phyloP scores from a whole-genome alignment of 495 filamentous ascomycete genomes.

The Penicillium simplicissimum region DNA sequence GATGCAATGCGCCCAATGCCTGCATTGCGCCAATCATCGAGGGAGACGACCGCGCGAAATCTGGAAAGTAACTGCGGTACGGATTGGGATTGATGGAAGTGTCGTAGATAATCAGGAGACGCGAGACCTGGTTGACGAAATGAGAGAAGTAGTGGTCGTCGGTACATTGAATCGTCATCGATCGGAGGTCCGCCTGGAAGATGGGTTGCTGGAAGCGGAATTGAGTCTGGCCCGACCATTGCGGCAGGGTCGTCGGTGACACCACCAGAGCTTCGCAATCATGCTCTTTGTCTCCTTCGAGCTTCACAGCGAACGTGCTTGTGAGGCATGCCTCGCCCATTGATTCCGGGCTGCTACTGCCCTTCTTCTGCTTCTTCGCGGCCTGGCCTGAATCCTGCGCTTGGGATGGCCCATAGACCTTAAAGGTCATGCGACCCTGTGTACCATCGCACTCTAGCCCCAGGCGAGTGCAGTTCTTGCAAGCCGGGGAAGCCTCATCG shows the following conservation, averaged over 20 bases:
- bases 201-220: constrained; percentile 34
- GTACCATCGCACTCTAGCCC: constrained; percentile 43
- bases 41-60: constrained; percentile 38
- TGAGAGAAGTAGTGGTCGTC: constrained; percentile 41
- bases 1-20: constrained; percentile 44
- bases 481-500: constrained; percentile 45
- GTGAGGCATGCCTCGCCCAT: constrained; percentile 14
- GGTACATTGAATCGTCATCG: constrained; percentile 28
- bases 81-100: constrained; percentile 39
- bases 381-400: constrained; percentile 17
- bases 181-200: constrained; percentile 20
- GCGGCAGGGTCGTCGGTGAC: constrained; percentile 25
- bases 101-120: constrained; percentile 43
- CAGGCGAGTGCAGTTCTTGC: constrained; percentile 43
- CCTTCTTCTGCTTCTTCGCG: constrained; percentile 28
- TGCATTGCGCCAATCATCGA: constrained; percentile 47
- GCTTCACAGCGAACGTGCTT: constrained; percentile 17
- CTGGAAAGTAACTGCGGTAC: constrained; percentile 39
- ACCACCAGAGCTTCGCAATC: constrained; percentile 22
- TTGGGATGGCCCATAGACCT: constrained; percentile 41
- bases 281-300: constrained; percentile 16
- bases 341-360: constrained; percentile 13
- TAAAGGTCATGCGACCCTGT: constrained; percentile 46
- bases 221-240: constrained; percentile 13
- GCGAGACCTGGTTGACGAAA: constrained; percentile 42